These are phyloP conservation scores for Hypoxylon sp. DNA, from an alignment of 2,329 filamentous ascomycete species.

Conservation along the genomic window DNA sequence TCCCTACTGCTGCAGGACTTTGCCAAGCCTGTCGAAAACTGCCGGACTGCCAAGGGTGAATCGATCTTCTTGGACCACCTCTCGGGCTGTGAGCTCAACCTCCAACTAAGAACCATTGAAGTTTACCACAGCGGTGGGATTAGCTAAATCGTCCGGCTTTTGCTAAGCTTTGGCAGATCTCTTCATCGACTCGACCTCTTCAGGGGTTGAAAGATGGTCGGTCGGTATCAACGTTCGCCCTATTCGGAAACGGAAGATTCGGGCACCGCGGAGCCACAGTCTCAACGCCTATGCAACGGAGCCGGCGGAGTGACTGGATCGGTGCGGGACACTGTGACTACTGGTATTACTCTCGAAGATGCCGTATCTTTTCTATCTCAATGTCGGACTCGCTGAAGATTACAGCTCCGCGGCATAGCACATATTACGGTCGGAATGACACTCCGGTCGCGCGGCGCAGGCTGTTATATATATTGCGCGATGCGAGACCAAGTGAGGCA, in stretches of 20 bases:
- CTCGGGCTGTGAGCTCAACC: neutral
- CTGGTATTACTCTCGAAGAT: neutral
- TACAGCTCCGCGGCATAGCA: neutral
- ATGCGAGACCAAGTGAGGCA: neutral
- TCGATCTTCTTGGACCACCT: neutral
- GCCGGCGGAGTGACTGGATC: neutral
- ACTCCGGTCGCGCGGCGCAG: neutral
- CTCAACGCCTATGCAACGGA: neutral
- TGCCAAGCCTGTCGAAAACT: neutral
- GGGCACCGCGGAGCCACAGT: neutral
- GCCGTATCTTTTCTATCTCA: neutral
- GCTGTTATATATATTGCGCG: neutral
- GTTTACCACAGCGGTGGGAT: neutral
- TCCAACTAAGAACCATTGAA: neutral
- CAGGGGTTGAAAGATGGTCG: neutral
- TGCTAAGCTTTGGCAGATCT: neutral
- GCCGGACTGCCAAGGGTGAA: neutral
- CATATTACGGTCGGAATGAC: neutral
- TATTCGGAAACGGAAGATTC: neutral
- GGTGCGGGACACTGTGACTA: too few relatives aligned
- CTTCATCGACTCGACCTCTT: neutral
- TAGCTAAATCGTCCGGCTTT: neutral
- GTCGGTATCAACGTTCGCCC: neutral
- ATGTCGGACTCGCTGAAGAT: neutral
- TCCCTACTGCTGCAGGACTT: neutral